Percentiles rank a stretch among this genome's conserved stretches.
These are phyloP conservation scores for Candida ipomoeae DNA, from an alignment of 805 yeast genomes.

Conservation along the genomic window DNA sequence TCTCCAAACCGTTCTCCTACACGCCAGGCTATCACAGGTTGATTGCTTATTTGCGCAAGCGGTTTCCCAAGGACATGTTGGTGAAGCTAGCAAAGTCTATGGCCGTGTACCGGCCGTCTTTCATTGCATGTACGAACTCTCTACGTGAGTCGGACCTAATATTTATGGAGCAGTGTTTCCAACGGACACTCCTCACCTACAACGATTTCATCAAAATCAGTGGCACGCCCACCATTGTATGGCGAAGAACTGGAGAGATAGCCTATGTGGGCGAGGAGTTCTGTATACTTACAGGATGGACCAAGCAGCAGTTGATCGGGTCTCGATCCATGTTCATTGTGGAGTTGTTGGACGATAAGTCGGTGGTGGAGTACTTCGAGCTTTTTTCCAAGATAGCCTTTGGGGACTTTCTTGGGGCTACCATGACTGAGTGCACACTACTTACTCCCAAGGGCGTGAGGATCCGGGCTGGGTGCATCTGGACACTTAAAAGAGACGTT, in stretches of 20 bases:
- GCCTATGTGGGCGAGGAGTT: constrained; percentile 95
- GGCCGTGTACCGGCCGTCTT: constrained; percentile 88
- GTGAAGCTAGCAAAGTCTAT: constrained; percentile 81
- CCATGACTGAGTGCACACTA: constrained; percentile 83
- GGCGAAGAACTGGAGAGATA: constrained; percentile 95
- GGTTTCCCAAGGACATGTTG: constrained; percentile 68
- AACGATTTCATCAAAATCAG: constrained; percentile 77
- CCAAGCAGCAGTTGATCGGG: constrained; percentile 57
- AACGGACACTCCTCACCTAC: constrained; percentile 83
- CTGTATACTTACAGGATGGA: constrained; percentile 88
- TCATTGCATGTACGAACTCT: constrained; percentile 87
- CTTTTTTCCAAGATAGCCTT: constrained; percentile 80
- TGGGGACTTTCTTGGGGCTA: constrained; percentile 81
- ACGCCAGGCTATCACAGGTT: constrained; percentile 87
- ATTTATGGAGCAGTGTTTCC: constrained; percentile 95
- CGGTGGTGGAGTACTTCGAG: constrained; percentile 84
- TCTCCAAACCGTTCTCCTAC: constrained; percentile 75
- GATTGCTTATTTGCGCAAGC: constrained; percentile 61
- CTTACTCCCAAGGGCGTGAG: constrained; percentile 55
- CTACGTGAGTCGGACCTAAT: constrained; percentile 87
- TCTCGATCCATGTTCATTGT: constrained; percentile 67
- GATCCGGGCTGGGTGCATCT: constrained; percentile 75
- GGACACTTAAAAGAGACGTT: constrained; percentile 93
- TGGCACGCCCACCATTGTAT: constrained; percentile 92
- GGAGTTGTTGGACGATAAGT: constrained; percentile 81